Conservation (phyloP, 768 basidiomycete genomes). For the Lactifluus pinguis region DNA sequence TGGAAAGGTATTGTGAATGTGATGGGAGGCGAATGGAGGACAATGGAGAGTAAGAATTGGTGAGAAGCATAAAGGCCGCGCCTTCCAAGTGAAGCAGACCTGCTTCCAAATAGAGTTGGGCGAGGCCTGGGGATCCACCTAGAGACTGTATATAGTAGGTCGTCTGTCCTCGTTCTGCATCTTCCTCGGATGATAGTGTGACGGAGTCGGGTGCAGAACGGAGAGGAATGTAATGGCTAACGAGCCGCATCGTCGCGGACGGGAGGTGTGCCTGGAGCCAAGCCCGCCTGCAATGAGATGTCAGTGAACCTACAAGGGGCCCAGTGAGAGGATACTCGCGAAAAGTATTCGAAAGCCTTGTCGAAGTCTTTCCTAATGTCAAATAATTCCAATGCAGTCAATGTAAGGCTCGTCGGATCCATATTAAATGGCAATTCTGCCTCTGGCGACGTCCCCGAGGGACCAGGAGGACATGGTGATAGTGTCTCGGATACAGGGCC, state of each 20-base stretch:
- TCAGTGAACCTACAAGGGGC: neutral
- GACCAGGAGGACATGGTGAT: slow-evolving; percentile 42
- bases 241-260: slow-evolving; percentile 69
- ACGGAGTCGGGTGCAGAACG: slow-evolving; percentile 28
- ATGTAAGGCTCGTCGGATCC: slow-evolving; percentile 74
- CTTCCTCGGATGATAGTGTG: slow-evolving; percentile 27
- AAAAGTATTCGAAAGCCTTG: slow-evolving; percentile 73
- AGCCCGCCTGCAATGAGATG: slow-evolving; percentile 45
- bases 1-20: slow-evolving; percentile 8
- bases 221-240: slow-evolving; percentile 61
- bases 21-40: slow-evolving; percentile 67
- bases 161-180: slow-evolving; percentile 39
- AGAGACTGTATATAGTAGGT: slow-evolving; percentile 58
- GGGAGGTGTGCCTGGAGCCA: slow-evolving; percentile 74
- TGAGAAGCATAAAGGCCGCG: slow-evolving; percentile 58
- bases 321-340: slow-evolving; percentile 38
- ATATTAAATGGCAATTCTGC: slow-evolving; percentile 64
- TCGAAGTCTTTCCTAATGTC: slow-evolving; percentile 70
- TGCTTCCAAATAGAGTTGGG: slow-evolving; percentile 69
- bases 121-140: slow-evolving; percentile 58
- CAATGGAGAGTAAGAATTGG: slow-evolving; percentile 66
- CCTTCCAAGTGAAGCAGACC: slow-evolving; percentile 79
- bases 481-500: slow-evolving; percentile 59
- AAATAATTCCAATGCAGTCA: slow-evolving; percentile 59
- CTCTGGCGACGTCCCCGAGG: slow-evolving; percentile 46